phyloP scores from a whole-genome alignment of 1,284 basidiomycete species.

The Ustilago hordei region DNA sequence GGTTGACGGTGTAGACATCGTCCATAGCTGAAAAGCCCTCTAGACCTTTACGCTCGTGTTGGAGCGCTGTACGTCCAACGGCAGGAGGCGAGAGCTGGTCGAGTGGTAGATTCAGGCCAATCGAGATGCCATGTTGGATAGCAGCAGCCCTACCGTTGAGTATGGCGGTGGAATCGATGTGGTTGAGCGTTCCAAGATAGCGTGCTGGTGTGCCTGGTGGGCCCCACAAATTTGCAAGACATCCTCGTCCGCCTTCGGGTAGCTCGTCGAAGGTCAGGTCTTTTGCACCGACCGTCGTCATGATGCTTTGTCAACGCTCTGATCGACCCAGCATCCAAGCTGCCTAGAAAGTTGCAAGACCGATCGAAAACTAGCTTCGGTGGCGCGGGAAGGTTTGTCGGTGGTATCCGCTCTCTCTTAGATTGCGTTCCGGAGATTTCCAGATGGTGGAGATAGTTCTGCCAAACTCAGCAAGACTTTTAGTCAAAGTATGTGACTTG shows the following conservation, averaged over 20 bases:
- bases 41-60: background rate
- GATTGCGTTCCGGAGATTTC: background rate
- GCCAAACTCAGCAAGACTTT: background rate
- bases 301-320: background rate
- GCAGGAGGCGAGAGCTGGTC: constrained; percentile 5
- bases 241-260: constrained; percentile 1
- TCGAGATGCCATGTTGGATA: constrained; percentile 1
- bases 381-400: background rate
- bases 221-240: constrained; percentile 2
- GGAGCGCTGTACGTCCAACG: background rate
- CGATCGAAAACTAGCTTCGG: background rate
- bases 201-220: background rate
- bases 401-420: background rate
- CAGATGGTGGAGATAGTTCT: background rate
- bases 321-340: background rate
- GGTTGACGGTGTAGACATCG: constrained; percentile 1
- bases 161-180: constrained; percentile 2
- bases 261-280: background rate
- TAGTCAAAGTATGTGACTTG: too few species aligned
- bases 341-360: background rate
- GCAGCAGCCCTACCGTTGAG: constrained; percentile 1
- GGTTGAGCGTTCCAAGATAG: constrained; percentile 4
- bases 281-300: background rate
- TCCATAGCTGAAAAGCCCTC: constrained; percentile 3
- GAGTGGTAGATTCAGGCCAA: constrained; percentile 3